Evolutionary conservation across 306 rosid genomes (phyloP), one percentile per base, ranked within the genome.

Genomic region (Macrotyloma uniflorum): DNA sequence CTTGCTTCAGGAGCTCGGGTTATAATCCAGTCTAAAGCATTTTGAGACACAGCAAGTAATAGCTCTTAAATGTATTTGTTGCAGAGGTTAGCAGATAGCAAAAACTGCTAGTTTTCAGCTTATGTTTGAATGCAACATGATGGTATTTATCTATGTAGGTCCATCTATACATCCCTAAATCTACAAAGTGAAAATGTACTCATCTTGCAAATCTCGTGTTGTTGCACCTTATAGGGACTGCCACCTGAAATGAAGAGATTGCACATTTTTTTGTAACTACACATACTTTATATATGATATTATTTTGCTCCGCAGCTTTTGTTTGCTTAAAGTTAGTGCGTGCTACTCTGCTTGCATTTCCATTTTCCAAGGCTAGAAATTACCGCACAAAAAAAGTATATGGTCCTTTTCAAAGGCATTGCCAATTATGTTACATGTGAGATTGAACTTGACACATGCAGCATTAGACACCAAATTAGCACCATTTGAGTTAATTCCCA

Each of bases 1-100:
- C 94, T 94, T 87, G 90, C 98, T 88, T 94, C 98, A 10, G 97
- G 98, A 89, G 97, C 95, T 89, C 86, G 94, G 90, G 91, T 94
- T 88, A 88, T 92, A 88, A 90, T 94, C 78, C 90, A 89, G 78
- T 87, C 96, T 38, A 94, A 80, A 85, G 85, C 86, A 46, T 83
- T 83, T 13, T 70, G 78, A 8, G 70, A 82, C 47, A 49, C 65
- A 45, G 73, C 72, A n/a, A 71, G 73, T 54, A 80, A 80, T 77
- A 83, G 61, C 82, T 81, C 88, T 6, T 89, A 50, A 74, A 71
- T 62, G 6, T 32, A 2, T 7, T 51, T 45, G 49, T 62, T 55
- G 14, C 38, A 70, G 51, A 53, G 71, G 75, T 68, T 80, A 32
- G 64, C 58, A 69, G 24, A 49, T 62, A 61, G 86, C 45, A 71